Evolutionary conservation across 257 asterid species (phyloP).

Genomic region (Solanum pennellii): DNA sequence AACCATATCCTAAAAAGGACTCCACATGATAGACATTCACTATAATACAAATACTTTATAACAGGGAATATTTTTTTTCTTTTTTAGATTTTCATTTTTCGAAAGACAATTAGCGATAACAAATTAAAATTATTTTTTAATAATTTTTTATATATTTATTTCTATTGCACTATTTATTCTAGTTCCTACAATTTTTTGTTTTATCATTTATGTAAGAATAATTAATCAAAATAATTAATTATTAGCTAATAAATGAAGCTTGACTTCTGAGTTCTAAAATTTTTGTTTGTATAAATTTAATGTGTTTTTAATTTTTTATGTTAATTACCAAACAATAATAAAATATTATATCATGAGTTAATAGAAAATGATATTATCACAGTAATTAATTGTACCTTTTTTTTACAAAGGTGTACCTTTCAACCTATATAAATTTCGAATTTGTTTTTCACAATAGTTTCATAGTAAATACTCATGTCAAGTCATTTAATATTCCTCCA

Average conservation of each 20-base stretch:
- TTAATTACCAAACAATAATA: not conserved
- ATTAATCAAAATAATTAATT: not conserved
- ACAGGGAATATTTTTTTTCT: too few relatives aligned
- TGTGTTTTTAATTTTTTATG: not conserved
- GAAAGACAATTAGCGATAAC: not conserved
- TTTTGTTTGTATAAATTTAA: not conserved
- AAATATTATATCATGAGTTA: not conserved
- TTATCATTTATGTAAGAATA: too few relatives aligned
- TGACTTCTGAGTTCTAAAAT: not conserved
- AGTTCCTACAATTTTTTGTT: not conserved
- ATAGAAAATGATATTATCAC: not conserved
- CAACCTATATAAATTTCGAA: not conserved
- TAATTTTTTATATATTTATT: too few relatives aligned
- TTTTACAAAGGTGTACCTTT: not conserved
- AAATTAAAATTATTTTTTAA: not conserved
- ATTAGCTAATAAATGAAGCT: not conserved
- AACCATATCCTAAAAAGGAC: too few relatives aligned
- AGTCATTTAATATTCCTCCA: not conserved
- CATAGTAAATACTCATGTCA: not conserved
- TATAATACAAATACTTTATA: too few relatives aligned
- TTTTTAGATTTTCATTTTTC: not conserved
- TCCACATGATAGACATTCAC: too few relatives aligned
- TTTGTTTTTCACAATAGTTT: not conserved
- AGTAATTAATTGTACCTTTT: not conserved
- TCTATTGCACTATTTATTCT: not conserved